Evolutionary conservation across 208 protist species (phyloP).

Genomic region (Angomonas ambiguus): DNA sequence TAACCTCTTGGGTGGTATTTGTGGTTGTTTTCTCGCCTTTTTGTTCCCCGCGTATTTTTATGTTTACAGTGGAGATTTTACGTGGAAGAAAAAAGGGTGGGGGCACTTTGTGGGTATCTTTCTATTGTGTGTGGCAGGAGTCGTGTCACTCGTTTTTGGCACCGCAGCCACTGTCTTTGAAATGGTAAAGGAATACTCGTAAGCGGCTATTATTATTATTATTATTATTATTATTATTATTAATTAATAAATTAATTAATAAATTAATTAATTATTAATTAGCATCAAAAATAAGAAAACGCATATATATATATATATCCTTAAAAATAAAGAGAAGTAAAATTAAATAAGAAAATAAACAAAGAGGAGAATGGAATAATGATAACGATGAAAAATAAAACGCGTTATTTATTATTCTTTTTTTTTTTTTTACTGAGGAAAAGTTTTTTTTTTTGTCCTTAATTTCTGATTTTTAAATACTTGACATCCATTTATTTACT

Average conservation of each 20-base stretch:
- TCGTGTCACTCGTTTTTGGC: constrained; percentile 64
- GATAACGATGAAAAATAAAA: neutral
- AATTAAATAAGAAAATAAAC: constrained; percentile 3
- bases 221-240: neutral
- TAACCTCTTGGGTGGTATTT: constrained; percentile 61
- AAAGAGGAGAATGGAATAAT: neutral
- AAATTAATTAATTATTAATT: neutral
- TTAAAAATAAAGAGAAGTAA: too few species aligned
- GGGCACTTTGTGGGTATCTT: constrained; percentile 46
- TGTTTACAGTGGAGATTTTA: constrained; percentile 69
- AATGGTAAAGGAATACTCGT: constrained; percentile 17
- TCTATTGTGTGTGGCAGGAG: constrained; percentile 49
- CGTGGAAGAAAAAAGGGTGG: constrained; percentile 36
- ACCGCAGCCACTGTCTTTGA: constrained; percentile 54
- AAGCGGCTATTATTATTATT: neutral
- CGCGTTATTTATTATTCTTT: neutral
- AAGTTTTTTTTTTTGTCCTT: neutral
- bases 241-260: neutral
- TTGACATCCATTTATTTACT: neutral
- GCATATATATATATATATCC: constrained; percentile 9
- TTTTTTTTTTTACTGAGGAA: constrained; percentile 3
- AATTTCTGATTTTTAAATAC: neutral
- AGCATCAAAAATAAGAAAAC: neutral
- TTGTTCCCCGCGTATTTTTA: constrained; percentile 76
- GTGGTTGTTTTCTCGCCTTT: constrained; percentile 73